These are phyloP conservation scores for Fusarium dlaminii DNA, from an alignment of 2,329 filamentous ascomycete species.

Conservation along the genomic window DNA sequence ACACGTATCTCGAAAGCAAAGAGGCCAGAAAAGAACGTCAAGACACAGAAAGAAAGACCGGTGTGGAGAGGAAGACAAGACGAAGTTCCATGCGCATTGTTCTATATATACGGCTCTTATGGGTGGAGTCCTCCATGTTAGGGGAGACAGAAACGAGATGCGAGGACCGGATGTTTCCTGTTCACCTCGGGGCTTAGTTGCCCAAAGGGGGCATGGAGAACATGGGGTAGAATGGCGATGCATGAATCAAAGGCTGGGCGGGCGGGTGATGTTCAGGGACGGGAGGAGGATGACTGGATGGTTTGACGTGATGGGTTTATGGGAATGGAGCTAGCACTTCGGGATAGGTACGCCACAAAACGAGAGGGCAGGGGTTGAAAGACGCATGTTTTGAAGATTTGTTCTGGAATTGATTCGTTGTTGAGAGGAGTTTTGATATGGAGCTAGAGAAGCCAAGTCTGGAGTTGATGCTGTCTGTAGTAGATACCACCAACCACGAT, in stretches of 20 bases:
- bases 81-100: slow-evolving; percentile 14
- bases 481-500: neutral
- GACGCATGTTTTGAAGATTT: slow-evolving; percentile 1
- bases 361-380: neutral
- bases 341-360: neutral
- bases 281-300: slow-evolving; percentile 6
- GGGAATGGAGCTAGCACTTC: neutral
- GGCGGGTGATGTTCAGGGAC: slow-evolving; percentile 26
- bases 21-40: slow-evolving; percentile 21
- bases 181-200: slow-evolving; percentile 15
- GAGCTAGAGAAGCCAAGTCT: neutral
- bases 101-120: slow-evolving; percentile 32
- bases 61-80: slow-evolving; percentile 18
- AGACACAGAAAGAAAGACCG: slow-evolving; percentile 32
- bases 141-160: slow-evolving; percentile 19
- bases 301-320: neutral
- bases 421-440: neutral
- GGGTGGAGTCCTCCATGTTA: slow-evolving; percentile 9
- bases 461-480: neutral
- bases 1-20: slow-evolving; percentile 26
- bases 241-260: slow-evolving; percentile 9
- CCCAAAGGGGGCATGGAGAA: slow-evolving; percentile 9
- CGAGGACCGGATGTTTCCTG: slow-evolving; percentile 10
- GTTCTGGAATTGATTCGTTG: neutral
- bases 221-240: slow-evolving; percentile 17